Base-by-base conservation (phyloP, 345 rosid species). In the Bruguiera sexangula region DNA sequence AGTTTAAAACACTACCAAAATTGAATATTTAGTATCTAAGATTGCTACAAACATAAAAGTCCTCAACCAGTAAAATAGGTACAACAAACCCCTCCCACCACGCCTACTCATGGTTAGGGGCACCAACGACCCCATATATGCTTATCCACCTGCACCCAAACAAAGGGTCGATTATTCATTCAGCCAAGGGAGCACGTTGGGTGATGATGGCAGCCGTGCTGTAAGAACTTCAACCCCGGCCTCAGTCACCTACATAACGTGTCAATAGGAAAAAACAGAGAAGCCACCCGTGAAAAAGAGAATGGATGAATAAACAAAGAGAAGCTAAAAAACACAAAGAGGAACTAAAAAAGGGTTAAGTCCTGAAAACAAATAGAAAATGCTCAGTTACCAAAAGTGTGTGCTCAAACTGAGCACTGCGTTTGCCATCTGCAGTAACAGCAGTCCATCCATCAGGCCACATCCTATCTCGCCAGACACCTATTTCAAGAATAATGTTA, bases 391-490 rank as follows among this genome's bases (percentile, higher is more conserved):
- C 99, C 93, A 95, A 60, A 71, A 95, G 96, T 0, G 97, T 92
- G 71, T 95, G 99, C 83, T 95, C 99, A 81, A 95, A 95, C 85
- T 92, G 99, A 71, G 99, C 97, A 59, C 99, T 94, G 76, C 91
- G 82, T 79, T 89, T 94, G 50, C 99, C 99, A 82, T 95, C 99
- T 1, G 86, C 89, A 4, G 97, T 84, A 37, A 89, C 98, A 37
- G 88, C 97, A 67, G 98, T 91, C 98, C 98, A 95, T 69, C 99
- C 96, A 72, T 95, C 99, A 48, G 99, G 99, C 99, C 97, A 95
- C 90, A 83, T 86, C 32, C 86, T 84, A 80, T 95, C 96, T 22
- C 89, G 85, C 97, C 97, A 91, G 63, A 79, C 83, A 20, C 98
- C 97, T 91, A 63, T 18, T 70, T 31, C 32, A 65, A 62, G 57